These are phyloP conservation scores for Podaxis rugospora DNA, from an alignment of 768 basidiomycete genomes.

Conservation along the genomic window DNA sequence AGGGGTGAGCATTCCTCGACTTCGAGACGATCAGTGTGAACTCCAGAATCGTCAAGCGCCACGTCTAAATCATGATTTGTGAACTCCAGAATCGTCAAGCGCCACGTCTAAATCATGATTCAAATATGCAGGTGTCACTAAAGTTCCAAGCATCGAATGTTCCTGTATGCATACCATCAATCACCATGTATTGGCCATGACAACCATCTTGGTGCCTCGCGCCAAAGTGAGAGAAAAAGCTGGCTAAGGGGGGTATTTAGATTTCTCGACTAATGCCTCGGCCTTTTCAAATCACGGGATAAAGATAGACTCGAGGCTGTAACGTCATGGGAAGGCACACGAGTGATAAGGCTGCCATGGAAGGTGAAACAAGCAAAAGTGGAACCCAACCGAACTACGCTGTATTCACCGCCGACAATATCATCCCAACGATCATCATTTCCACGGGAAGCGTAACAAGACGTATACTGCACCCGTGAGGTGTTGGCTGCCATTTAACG, in stretches of 20 bases:
- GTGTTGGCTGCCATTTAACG: background rate
- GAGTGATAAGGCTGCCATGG: background rate
- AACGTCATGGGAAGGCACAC: background rate
- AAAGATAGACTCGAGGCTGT: background rate
- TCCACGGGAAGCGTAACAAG: background rate
- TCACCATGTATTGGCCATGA: background rate
- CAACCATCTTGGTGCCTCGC: background rate
- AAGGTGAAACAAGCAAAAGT: background rate
- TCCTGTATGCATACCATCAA: background rate
- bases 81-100: background rate
- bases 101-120: background rate
- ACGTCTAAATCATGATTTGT: background rate
- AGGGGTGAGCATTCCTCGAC: background rate
- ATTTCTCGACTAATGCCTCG: too few species aligned
- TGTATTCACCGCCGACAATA: background rate
- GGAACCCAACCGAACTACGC: background rate
- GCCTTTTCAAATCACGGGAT: background rate
- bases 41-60: background rate
- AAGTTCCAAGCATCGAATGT: background rate
- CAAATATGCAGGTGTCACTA: background rate
- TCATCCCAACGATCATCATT: conserved; percentile 2
- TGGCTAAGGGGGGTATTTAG: too few species aligned
- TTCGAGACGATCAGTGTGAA: background rate
- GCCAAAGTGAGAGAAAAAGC: background rate
- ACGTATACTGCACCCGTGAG: background rate